Conservation (phyloP, 371 early-diverging fungal genomes). For the Dichotomocladium elegans region DNA sequence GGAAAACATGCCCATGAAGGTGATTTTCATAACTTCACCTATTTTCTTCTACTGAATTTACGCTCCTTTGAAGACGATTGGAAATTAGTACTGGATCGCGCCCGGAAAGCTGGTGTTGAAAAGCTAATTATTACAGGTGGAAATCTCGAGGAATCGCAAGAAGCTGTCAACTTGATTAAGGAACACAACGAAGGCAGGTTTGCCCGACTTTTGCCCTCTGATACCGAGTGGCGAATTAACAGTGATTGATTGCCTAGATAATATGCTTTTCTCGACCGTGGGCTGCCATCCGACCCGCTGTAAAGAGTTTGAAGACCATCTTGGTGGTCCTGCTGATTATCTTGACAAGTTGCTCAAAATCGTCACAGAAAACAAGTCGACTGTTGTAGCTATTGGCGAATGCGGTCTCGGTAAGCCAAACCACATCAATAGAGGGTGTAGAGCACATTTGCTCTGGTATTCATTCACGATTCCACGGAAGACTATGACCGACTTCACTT, state of each 20-base stretch:
- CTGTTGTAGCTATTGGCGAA: slow-evolving; percentile 89
- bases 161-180: slow-evolving; percentile 33
- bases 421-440: not conserved
- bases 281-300: slow-evolving; percentile 90
- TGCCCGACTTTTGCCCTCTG: not conserved
- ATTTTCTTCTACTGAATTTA: no score
- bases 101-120: slow-evolving; percentile 60
- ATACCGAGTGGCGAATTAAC: no score
- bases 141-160: slow-evolving; percentile 55
- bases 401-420: slow-evolving; percentile 81
- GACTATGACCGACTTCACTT: slow-evolving; percentile 92
- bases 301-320: slow-evolving; percentile 61
- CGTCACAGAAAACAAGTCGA: slow-evolving; percentile 25
- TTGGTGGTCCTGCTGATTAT: slow-evolving; percentile 61
- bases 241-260: slow-evolving; percentile 1
- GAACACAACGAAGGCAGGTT: not conserved
- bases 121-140: slow-evolving; percentile 79
- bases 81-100: slow-evolving; percentile 58
- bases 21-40: no score
- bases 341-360: slow-evolving; percentile 47
- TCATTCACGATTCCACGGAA: slow-evolving; percentile 1
- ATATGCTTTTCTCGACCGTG: slow-evolving; percentile 67
- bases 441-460: not conserved
- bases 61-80: slow-evolving; percentile 60
- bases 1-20: slow-evolving; percentile 73